phyloP scores from a whole-genome alignment of 176 grass and related monocot genomes.

The Paspalum vaginatum region DNA sequence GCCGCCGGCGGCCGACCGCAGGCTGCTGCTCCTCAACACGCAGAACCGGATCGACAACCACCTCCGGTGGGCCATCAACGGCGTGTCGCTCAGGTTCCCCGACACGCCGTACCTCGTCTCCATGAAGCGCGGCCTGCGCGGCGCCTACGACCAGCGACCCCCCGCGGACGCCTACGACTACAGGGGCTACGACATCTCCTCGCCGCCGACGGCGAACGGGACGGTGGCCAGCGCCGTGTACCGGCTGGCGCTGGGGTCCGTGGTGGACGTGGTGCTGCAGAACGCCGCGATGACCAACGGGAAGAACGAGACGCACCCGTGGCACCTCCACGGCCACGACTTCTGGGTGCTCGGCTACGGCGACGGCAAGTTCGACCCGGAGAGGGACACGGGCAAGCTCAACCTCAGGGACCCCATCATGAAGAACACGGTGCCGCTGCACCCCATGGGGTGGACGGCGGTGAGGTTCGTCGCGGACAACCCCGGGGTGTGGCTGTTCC shows the following conservation, averaged over 20 bases:
- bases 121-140: conserved; percentile 34
- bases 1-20: conserved; percentile 45
- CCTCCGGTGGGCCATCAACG: conserved; percentile 67
- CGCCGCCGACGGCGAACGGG: conserved; percentile 33
- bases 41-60: conserved; percentile 43
- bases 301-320: conserved; percentile 69
- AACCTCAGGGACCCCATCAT: conserved; percentile 56
- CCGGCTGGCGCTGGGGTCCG: conserved; percentile 53
- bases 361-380: conserved; percentile 58
- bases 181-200: conserved; percentile 36
- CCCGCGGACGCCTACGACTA: conserved; percentile 60
- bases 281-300: conserved; percentile 48
- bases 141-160: conserved; percentile 40
- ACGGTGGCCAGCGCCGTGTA: conserved; percentile 51
- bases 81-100: conserved; percentile 58
- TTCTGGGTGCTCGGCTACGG: conserved; percentile 81
- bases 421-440: conserved; percentile 80
- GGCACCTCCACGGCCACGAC: conserved; percentile 87
- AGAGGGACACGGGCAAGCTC: conserved; percentile 15
- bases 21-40: conserved; percentile 66
- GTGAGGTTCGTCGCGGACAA: conserved; percentile 69
- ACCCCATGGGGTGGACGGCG: conserved; percentile 66
- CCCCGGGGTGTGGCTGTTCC: conserved; percentile 78
- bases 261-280: conserved; percentile 76
- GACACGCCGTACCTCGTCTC: conserved; percentile 69